phyloP scores from a whole-genome alignment of 495 filamentous ascomycete genomes.

The Trichoderma gamsii region DNA sequence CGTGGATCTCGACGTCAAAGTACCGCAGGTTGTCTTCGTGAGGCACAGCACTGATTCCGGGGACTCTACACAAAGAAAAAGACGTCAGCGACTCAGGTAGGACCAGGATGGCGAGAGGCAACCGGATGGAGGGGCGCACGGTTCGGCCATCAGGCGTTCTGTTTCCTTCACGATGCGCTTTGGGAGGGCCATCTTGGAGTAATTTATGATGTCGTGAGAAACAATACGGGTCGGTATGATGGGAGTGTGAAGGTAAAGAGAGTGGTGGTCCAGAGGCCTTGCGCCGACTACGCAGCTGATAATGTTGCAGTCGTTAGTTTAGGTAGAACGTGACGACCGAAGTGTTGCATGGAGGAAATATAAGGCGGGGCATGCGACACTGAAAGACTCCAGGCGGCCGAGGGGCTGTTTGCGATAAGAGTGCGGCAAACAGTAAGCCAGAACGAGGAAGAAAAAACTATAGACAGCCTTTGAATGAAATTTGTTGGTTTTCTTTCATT shows the following conservation, averaged over 20 bases:
- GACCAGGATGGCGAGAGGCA: neutral
- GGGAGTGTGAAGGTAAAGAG: neutral
- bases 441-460: neutral
- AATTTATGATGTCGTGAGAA: neutral
- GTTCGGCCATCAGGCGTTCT: slow-evolving; percentile 91
- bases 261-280: neutral
- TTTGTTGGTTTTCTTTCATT: too few relatives aligned
- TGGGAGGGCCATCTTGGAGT: slow-evolving; percentile 61
- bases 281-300: neutral
- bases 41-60: slow-evolving; percentile 94
- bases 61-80: slow-evolving; percentile 55
- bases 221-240: neutral
- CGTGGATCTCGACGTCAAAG: slow-evolving; percentile 95
- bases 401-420: slow-evolving; percentile 9
- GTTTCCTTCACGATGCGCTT: slow-evolving; percentile 99
- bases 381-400: neutral
- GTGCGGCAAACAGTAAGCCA: neutral
- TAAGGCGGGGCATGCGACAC: slow-evolving; percentile 12
- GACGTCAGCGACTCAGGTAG: slow-evolving; percentile 17
- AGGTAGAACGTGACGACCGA: neutral
- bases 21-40: slow-evolving; percentile 97
- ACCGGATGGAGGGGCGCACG: slow-evolving; percentile 52
- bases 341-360: neutral
- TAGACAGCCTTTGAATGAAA: neutral
- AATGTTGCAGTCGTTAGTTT: neutral